phyloP scores from a whole-genome alignment of 2,329 filamentous ascomycete species.

The Aspergillus jensenii region DNA sequence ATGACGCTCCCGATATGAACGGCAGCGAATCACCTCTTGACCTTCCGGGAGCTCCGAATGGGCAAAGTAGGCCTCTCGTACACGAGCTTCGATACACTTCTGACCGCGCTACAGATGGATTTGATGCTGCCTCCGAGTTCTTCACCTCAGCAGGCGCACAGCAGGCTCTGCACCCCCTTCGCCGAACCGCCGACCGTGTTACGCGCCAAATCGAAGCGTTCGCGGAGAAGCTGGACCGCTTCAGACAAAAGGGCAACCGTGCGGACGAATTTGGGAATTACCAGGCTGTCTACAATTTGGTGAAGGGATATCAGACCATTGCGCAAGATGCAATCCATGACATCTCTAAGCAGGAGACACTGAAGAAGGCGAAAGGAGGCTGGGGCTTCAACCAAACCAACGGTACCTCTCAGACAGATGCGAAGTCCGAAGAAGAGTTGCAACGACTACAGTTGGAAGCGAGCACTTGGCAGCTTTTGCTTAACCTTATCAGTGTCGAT shows the following conservation, averaged over 20 bases:
- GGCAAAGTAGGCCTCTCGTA: constrained; percentile 15
- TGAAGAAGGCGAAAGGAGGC: constrained; percentile 38
- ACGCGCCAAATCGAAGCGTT: constrained; percentile 85
- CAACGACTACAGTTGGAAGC: constrained; percentile 76
- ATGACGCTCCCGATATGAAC: constrained; percentile 30
- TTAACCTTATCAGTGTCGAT: constrained; percentile 70
- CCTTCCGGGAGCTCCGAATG: constrained; percentile 17
- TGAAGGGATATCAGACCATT: constrained; percentile 62
- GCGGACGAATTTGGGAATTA: constrained; percentile 55
- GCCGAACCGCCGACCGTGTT: constrained; percentile 65
- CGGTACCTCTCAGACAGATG: constrained; percentile 17
- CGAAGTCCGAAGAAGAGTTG: constrained; percentile 32
- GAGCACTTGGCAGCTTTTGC: constrained; percentile 86
- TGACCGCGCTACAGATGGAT: constrained; percentile 16
- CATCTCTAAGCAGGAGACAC: constrained; percentile 39
- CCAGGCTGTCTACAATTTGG: constrained; percentile 66
- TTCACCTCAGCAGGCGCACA: constrained; percentile 49
- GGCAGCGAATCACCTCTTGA: constrained; percentile 25
- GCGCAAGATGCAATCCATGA: constrained; percentile 52
- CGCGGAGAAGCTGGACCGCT: constrained; percentile 77
- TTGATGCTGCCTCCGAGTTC: constrained; percentile 31
- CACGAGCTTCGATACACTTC: not conserved
- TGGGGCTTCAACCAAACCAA: constrained; percentile 26
- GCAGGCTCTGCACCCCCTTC: constrained; percentile 59
- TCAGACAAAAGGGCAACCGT: constrained; percentile 55